Base-by-base conservation (phyloP, 306 rosid species). In the Calophaca sinica region DNA sequence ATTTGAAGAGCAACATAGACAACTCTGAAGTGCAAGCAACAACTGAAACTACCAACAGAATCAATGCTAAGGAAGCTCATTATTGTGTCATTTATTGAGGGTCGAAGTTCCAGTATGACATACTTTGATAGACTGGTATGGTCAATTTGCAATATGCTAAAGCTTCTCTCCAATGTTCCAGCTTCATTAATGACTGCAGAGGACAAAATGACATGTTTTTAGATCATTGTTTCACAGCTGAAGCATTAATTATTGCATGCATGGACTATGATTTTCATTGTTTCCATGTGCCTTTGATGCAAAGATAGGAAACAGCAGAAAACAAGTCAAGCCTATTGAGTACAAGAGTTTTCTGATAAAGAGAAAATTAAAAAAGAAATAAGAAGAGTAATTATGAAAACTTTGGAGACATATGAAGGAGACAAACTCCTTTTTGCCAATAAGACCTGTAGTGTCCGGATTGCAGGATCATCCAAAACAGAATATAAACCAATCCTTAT, bases 61-160 rank as follows among this genome's bases (percentile, higher is more conserved):
- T n/a, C 31, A 12, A 53, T 38, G 60, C 35, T 13, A 73, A 36
- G 42, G 36, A 69, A 51, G 32, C 64, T 62, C 46, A 15, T 6
- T 48, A 66, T 31, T 33, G 62, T 57, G 76, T 62, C 44, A 62
- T 72, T 45, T 67, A 51, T 44, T 15, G 62, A 45, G 71, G 62
- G 63, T 67, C 33, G 36, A 53, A 70, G 65, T 38, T 44, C 81
- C 81, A 57, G 52, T 5, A 51, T 44, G 61, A 76, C 91, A 67
- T 87, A 94, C 98, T 89, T 78, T 89, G 83, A 84, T 94, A 94
- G 36, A 83, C 84, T 68, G 96, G 96, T 80, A 94, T 84, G 80
- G 98, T 94, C 87, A 87, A 71, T 79, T 87, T 88, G 88, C 98
- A 94, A 72, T 87, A 94, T 13, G 79, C 79, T 62, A 91, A 88